Evolutionary conservation across 352 stramenopile genomes (phyloP), one percentile per base, ranked within the genome.

Genomic region (Thalassiosira mediterranea): DNA sequence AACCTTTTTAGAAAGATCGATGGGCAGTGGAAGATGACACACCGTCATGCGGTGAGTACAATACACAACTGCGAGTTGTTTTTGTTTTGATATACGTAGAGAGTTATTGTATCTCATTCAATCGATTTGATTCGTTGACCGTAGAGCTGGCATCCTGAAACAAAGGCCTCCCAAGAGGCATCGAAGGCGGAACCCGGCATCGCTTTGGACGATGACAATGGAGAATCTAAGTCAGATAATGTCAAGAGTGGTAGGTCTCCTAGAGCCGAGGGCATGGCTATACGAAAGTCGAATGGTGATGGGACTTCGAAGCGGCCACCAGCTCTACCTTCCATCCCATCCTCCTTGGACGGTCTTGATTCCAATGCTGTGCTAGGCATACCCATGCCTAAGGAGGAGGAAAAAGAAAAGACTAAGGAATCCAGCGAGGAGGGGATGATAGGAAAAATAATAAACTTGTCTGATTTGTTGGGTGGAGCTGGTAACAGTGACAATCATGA

Each of bases 1-100:
- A 92, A 92, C 69, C 85, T 92, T 48, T 92, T 91, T 79, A 60
- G 84, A 65, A 92, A 92, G 68, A 74, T 90, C 44, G 70, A 71
- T 42, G 76, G 67, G 1, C 76, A 81, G 40, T 92, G 87, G 87
- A 88, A 83, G 59, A 83, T 92, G 72, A 68, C 68, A 1, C 83
- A 92, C 76, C 79, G 89, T 52, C 87, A 92, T 70, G 81, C 83
- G n/a, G 85, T 74, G n/a, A n/a, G n/a, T n/a, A n/a, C n/a, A n/a
- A n/a, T n/a, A n/a, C n/a, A n/a, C n/a, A n/a, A n/a, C n/a, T n/a
- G n/a, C n/a, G n/a, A n/a, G n/a, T n/a, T n/a, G n/a, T n/a, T n/a
- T n/a, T n/a, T n/a, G n/a, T n/a, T n/a, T n/a, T n/a, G n/a, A n/a
- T n/a, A n/a, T n/a, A n/a, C n/a, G n/a, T n/a, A n/a, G n/a, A n/a